Conservation (phyloP, 208 protist genomes). For the Zelonia costaricensis region DNA sequence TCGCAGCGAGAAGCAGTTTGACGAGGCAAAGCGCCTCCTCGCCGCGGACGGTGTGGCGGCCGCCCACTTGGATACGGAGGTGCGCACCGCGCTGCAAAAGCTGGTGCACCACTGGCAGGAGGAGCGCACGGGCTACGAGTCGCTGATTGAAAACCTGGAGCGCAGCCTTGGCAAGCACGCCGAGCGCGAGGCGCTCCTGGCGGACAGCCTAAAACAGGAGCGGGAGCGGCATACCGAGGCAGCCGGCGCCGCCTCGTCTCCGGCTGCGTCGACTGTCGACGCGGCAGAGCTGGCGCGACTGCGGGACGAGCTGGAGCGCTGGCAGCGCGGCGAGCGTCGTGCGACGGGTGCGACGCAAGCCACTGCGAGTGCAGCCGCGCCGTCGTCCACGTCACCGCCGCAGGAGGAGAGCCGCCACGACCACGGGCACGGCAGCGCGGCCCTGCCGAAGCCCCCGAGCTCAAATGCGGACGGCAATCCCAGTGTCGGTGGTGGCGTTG, state of each 20-base stretch:
- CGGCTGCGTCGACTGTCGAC: neutral
- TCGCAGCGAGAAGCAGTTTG: slow-evolving; percentile 19
- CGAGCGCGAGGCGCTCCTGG: slow-evolving; percentile 24
- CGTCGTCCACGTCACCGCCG: too few species aligned
- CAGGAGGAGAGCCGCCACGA: too few species aligned
- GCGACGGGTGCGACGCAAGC: too few species aligned
- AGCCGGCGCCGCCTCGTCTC: neutral
- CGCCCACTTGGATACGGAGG: neutral
- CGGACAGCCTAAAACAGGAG: slow-evolving; percentile 16
- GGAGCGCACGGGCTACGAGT: slow-evolving; percentile 26
- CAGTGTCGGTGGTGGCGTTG: neutral
- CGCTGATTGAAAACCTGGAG: slow-evolving; percentile 25
- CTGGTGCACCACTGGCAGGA: slow-evolving; percentile 14
- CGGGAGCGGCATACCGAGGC: slow-evolving; percentile 2
- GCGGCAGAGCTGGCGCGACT: neutral
- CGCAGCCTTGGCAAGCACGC: slow-evolving; percentile 8
- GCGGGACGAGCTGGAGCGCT: slow-evolving; percentile 8
- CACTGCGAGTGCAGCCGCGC: too few species aligned
- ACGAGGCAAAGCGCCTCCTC: slow-evolving; percentile 16
- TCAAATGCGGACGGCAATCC: neutral
- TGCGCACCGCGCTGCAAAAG: slow-evolving; percentile 10
- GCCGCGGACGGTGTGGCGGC: neutral
- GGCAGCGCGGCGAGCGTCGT: neutral
- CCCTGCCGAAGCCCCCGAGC: too few species aligned
- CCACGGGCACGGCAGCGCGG: too few species aligned